Conservation (phyloP, 495 filamentous ascomycete species). For the Viridothelium virens region DNA sequence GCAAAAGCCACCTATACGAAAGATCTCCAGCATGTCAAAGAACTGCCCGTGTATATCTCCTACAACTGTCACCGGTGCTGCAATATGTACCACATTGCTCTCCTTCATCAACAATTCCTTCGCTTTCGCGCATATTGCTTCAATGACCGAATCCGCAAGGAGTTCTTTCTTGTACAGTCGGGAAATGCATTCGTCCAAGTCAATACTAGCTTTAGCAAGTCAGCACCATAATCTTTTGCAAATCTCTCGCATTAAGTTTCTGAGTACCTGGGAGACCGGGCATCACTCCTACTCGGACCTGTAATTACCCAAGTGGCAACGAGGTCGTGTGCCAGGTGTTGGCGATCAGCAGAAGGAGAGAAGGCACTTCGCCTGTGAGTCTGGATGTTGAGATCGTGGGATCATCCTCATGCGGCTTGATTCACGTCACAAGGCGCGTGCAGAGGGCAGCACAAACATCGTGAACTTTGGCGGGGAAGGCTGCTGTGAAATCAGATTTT, state of each 20-base stretch:
- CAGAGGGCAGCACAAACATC: not conserved
- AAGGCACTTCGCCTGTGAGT: slow-evolving; percentile 23
- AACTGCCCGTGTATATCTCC: slow-evolving; percentile 99
- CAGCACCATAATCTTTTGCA: slow-evolving; percentile 3
- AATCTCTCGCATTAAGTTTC: slow-evolving; percentile 20
- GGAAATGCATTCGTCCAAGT: slow-evolving; percentile 95
- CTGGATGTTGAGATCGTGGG: slow-evolving; percentile 22
- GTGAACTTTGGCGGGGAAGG: not conserved
- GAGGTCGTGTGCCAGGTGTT: slow-evolving; percentile 17
- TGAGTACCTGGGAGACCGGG: slow-evolving; percentile 74
- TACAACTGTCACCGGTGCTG: slow-evolving; percentile 93
- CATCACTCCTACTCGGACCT: slow-evolving; percentile 49
- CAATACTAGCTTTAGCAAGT: slow-evolving; percentile 67
- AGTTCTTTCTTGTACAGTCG: slow-evolving; percentile 94
- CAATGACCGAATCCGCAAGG: slow-evolving; percentile 93
- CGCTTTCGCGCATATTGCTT: slow-evolving; percentile 97
- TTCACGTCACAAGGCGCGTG: not conserved
- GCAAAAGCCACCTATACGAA: slow-evolving; percentile 93
- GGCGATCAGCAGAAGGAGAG: slow-evolving; percentile 23
- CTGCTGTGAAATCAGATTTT: not conserved
- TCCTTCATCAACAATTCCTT: slow-evolving; percentile 99
- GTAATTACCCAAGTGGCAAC: slow-evolving; percentile 12
- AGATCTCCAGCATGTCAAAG: slow-evolving; percentile 97
- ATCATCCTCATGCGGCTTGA: slow-evolving; percentile 24
- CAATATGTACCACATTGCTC: slow-evolving; percentile 98